Evolutionary conservation across 2,329 filamentous ascomycete genomes (phyloP).

Genomic region (Diaporthe citriasiana): DNA sequence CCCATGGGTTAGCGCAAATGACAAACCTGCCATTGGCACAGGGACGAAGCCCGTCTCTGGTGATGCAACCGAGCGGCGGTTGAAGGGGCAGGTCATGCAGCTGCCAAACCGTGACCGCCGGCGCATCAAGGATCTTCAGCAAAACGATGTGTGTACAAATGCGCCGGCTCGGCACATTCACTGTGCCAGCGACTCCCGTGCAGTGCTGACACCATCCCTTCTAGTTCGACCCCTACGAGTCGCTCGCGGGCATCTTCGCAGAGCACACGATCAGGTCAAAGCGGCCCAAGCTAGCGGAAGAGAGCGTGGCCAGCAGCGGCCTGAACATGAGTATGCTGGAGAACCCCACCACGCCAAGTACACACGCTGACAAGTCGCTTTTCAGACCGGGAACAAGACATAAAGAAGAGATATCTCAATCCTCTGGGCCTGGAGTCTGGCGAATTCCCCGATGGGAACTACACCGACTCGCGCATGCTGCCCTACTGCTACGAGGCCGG

Average conservation of each 20-base stretch:
- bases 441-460: conserved; percentile 76
- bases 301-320: conserved; percentile 75
- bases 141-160: conserved; percentile 69
- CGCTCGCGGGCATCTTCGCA: conserved; percentile 65
- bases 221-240: conserved; percentile 69
- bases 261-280: conserved; percentile 63
- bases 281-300: conserved; percentile 66
- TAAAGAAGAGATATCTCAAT: conserved; percentile 74
- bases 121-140: conserved; percentile 74
- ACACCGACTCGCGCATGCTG: conserved; percentile 75
- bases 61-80: conserved; percentile 74
- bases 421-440: conserved; percentile 77
- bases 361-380: conserved; percentile 33
- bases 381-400: conserved; percentile 75
- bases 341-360: no score
- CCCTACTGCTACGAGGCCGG: conserved; percentile 78
- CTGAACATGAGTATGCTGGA: conserved; percentile 81
- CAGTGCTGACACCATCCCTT: conserved; percentile 22
- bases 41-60: conserved; percentile 74
- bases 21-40: conserved; percentile 71
- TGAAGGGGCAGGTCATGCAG: conserved; percentile 80
- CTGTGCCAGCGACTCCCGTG: neutral
- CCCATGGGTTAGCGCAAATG: conserved; percentile 79
- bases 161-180: neutral
- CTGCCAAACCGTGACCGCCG: conserved; percentile 75